These are phyloP conservation scores for Cladosporium velox DNA, from an alignment of 2,329 filamentous ascomycete species.

Conservation along the genomic window DNA sequence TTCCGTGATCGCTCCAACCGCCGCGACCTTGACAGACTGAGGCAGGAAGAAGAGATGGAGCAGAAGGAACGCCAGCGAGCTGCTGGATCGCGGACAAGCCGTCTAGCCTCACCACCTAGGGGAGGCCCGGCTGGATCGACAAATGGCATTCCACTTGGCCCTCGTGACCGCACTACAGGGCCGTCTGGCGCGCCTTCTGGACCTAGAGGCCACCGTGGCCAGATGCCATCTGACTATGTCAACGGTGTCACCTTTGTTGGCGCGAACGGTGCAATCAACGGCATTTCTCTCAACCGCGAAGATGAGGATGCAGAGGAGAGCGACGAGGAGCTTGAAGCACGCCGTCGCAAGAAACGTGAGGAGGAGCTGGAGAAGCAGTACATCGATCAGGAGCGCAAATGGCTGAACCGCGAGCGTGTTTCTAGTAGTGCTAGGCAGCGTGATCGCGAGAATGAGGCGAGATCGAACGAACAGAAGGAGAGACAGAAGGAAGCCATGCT, in stretches of 20 bases:
- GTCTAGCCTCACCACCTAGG: conserved; percentile 69
- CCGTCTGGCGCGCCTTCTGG: conserved; percentile 72
- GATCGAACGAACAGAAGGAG: conserved; percentile 67
- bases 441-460: conserved; percentile 76
- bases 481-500: conserved; percentile 67
- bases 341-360: conserved; percentile 69
- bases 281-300: conserved; percentile 61
- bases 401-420: conserved; percentile 85
- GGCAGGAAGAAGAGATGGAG: conserved; percentile 89
- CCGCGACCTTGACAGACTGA: conserved; percentile 82
- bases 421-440: conserved; percentile 82
- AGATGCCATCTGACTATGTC: conserved; percentile 71
- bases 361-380: conserved; percentile 79
- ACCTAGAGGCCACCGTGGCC: conserved; percentile 60
- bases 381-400: conserved; percentile 82
- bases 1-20: conserved; percentile 91
- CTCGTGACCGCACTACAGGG: conserved; percentile 51
- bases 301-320: conserved; percentile 81
- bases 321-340: conserved; percentile 79
- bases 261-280: conserved; percentile 60
- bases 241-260: conserved; percentile 81
- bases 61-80: conserved; percentile 77
- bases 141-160: conserved; percentile 77
- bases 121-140: conserved; percentile 57
- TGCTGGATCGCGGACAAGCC: conserved; percentile 59